These are phyloP conservation scores for Ensete ventricosum DNA, from an alignment of 176 grass and related monocot species.

Conservation along the genomic window DNA sequence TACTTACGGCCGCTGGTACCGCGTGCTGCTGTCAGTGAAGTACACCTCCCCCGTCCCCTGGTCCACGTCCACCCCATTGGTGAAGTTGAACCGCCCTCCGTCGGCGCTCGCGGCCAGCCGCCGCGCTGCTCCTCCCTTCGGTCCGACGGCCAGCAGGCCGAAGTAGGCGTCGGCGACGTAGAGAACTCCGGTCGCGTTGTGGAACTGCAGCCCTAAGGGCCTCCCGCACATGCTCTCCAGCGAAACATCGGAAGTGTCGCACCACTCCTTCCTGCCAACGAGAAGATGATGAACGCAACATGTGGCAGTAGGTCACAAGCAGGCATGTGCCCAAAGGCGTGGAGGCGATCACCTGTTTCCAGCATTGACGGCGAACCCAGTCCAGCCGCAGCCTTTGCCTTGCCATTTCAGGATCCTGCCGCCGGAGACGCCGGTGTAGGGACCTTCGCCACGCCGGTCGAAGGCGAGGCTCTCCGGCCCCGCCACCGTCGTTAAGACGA, in stretches of 20 bases:
- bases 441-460: conserved; percentile 51
- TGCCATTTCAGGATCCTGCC: conserved; percentile 72
- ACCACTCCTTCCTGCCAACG: conserved; percentile 17
- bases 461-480: conserved; percentile 92
- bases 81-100: conserved; percentile 61
- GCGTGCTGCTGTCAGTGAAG: conserved; percentile 81
- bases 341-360: conserved; percentile 13
- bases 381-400: conserved; percentile 36
- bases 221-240: conserved; percentile 73
- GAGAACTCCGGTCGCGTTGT: conserved; percentile 45
- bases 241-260: conserved; percentile 18
- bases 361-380: conserved; percentile 61
- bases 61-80: conserved; percentile 79
- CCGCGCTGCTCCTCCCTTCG: conserved; percentile 39
- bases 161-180: conserved; percentile 89
- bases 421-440: conserved; percentile 77
- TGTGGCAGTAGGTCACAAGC: too few relatives aligned
- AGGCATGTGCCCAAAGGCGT: background rate
- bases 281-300: too few relatives aligned
- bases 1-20: conserved; percentile 56
- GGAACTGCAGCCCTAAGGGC: conserved; percentile 73
- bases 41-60: conserved; percentile 71
- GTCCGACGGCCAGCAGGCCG: conserved; percentile 54
- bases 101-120: conserved; percentile 40
- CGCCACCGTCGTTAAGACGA: conserved; percentile 31